Evolutionary conservation across 306 rosid genomes (phyloP), one percentile per base, ranked within the genome.

Genomic region (Morella rubra): DNA sequence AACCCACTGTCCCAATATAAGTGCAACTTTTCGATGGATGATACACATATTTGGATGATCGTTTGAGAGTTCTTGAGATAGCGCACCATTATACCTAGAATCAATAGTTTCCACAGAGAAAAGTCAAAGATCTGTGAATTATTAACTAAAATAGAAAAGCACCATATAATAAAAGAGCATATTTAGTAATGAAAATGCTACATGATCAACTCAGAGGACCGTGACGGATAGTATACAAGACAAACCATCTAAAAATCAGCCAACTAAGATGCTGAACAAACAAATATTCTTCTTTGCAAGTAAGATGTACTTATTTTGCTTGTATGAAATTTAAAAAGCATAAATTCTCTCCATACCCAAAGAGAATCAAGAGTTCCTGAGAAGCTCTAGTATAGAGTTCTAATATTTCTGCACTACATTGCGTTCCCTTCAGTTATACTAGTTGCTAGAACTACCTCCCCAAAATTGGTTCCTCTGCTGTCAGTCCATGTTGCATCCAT

Each of bases 1-100:
- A 68, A 94, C 98, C 98, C 98, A 94, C 77, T 94, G 98, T 67
- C 98, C 98, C 88, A 94, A 82, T 71, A 94, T 85, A 64, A 94
- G 76, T 56, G 96, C 98, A 81, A 94, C 95, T 89, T 89, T 94
- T 71, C 97, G 96, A 76, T 87, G 96, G 81, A 94, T 90, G 77
- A 94, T 86, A 62, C 87, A 89, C 90, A 87, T 72, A 82, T 87
- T 92, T 80, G 96, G 92, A 88, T 94, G 97, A 52, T 92, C 95
- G 85, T 88, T 92, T 78, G 98, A 89, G 75, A 94, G 96, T 74
- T 94, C 98, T 3, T 66, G 88, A 8, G 97, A 92, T 82, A 94
- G 77, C 66, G 98, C 98, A 70, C 97, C 98, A 88, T 89, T 86
- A 84, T 90, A 94, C 98, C 98, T 94, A 88, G 76, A 90, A 72